Evolutionary conservation across 306 rosid species (phyloP).

Genomic region (Medicago arabica): DNA sequence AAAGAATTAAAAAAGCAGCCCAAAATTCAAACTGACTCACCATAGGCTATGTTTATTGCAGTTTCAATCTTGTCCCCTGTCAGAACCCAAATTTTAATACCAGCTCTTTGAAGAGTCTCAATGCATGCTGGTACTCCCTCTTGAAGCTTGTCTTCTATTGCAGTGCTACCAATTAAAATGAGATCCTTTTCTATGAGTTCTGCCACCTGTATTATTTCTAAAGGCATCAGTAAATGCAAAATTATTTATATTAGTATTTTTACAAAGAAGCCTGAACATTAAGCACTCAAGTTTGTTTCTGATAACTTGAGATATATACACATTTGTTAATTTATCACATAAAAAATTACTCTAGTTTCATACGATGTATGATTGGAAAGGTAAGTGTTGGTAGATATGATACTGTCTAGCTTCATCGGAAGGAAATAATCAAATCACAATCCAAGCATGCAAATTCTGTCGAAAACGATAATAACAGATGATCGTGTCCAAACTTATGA

Average conservation of each 20-base stretch:
- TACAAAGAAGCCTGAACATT: slow-evolving; percentile 28
- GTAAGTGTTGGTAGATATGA: slow-evolving; percentile 52
- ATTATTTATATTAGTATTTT: slow-evolving; percentile 22
- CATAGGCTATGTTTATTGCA: slow-evolving; percentile 96
- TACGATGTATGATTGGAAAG: background rate
- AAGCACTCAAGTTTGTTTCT: slow-evolving; percentile 6
- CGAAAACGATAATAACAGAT: background rate
- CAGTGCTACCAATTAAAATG: slow-evolving; percentile 90
- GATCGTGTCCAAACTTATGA: background rate
- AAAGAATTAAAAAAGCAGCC: slow-evolving; percentile 2
- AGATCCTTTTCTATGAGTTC: slow-evolving; percentile 91
- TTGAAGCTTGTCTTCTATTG: slow-evolving; percentile 99
- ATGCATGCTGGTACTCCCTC: slow-evolving; percentile 97
- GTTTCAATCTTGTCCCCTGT: slow-evolving; percentile 99
- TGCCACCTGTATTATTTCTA: slow-evolving; percentile 75
- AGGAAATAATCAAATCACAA: background rate
- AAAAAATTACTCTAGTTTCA: slow-evolving; percentile 16
- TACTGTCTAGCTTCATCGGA: slow-evolving; percentile 34
- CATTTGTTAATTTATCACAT: slow-evolving; percentile 7
- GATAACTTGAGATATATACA: slow-evolving; percentile 9
- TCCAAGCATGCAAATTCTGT: background rate
- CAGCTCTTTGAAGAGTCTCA: slow-evolving; percentile 93
- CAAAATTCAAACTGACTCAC: slow-evolving; percentile 53
- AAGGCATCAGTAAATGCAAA: slow-evolving; percentile 33
- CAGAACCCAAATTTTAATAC: slow-evolving; percentile 95